phyloP scores from a whole-genome alignment of 148 eudicot genomes.

The Silene conica region DNA sequence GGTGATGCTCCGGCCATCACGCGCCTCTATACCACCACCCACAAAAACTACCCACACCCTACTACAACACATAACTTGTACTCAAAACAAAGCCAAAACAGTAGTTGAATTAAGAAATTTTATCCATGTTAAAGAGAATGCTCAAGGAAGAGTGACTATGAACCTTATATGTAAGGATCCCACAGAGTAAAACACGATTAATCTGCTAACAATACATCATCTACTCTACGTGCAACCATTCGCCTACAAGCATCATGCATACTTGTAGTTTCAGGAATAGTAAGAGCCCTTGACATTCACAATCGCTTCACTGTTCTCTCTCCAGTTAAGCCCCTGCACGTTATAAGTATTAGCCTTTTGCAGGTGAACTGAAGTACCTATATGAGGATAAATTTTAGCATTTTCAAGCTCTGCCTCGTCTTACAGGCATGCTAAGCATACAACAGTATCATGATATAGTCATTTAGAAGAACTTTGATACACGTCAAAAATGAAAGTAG shows the following conservation, averaged over 20 bases:
- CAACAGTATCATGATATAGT: background rate
- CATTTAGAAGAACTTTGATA: no score
- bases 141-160: constrained; percentile 5
- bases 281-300: constrained; percentile 84
- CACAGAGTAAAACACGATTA: constrained; percentile 92
- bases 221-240: constrained; percentile 88
- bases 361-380: background rate
- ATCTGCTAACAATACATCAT: constrained; percentile 90
- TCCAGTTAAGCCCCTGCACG: constrained; percentile 69
- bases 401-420: background rate
- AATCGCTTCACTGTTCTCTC: constrained; percentile 89
- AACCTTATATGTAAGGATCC: constrained; percentile 96
- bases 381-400: background rate
- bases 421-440: background rate
- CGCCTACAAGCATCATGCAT: constrained; percentile 84
- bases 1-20: no score
- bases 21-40: no score
- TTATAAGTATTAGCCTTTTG: background rate
- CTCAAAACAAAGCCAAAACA: no score
- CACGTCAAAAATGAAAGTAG: background rate
- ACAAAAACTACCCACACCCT: no score
- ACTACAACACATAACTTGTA: no score
- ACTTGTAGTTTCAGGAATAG: constrained; percentile 86
- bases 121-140: no score
- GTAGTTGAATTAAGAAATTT: no score